These are phyloP conservation scores for Coniophora puteana DNA, from an alignment of 1,284 basidiomycete species.

Conservation along the genomic window DNA sequence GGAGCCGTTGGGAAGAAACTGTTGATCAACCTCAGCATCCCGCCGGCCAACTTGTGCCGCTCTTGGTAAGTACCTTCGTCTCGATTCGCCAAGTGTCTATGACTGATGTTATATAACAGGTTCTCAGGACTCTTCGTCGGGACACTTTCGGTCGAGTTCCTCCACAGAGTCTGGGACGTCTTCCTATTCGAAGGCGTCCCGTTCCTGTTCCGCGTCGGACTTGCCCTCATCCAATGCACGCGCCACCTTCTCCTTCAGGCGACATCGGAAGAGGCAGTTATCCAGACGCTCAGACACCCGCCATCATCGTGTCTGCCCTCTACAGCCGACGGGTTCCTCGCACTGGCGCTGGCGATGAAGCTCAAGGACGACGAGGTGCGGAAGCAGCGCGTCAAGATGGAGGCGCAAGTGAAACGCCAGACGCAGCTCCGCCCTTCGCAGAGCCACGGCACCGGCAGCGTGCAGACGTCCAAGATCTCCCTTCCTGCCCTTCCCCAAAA, in stretches of 20 bases:
- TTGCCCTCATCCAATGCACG: conserved; percentile 69
- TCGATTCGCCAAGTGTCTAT: background rate
- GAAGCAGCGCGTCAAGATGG: conserved; percentile 72
- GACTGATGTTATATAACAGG: conserved; percentile 40
- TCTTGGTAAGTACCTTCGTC: conserved; percentile 50
- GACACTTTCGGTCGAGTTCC: conserved; percentile 71
- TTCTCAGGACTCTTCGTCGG: conserved; percentile 74
- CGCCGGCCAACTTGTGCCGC: conserved; percentile 52
- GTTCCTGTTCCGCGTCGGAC: conserved; percentile 77
- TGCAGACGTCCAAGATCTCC: conserved; percentile 25
- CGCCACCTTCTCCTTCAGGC: conserved; percentile 57
- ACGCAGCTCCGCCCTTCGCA: conserved; percentile 35
- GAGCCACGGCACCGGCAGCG: conserved; percentile 20
- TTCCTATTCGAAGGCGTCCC: conserved; percentile 84
- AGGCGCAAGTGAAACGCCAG: conserved; percentile 59
- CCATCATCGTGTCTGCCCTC: conserved; percentile 51
- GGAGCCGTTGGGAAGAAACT: conserved; percentile 61
- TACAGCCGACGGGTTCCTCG: conserved; percentile 59
- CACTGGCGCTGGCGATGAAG: conserved; percentile 60
- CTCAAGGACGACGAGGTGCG: conserved; percentile 81
- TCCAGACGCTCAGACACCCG: conserved; percentile 50
- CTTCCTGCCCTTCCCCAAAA: too few species aligned
- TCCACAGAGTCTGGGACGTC: conserved; percentile 84
- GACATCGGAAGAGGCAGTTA: conserved; percentile 43
- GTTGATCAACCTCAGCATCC: conserved; percentile 60